These are phyloP conservation scores for Tricholoma terreum DNA, from an alignment of 768 basidiomycete species.

Conservation along the genomic window DNA sequence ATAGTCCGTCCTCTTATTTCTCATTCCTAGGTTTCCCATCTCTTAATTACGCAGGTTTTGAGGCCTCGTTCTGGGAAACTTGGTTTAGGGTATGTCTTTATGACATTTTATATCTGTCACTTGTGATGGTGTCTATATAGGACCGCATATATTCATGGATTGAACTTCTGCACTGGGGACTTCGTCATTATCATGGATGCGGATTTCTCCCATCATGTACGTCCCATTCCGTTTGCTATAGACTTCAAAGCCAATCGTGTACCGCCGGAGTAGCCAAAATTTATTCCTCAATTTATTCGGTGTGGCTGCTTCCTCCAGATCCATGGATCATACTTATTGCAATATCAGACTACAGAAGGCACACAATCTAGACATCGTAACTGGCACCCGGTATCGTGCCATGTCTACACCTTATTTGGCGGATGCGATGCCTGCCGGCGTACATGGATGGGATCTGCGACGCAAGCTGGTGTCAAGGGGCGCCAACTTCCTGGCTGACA, in stretches of 20 bases:
- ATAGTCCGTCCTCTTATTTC: constrained; percentile 46
- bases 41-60: constrained; percentile 48
- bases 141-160: constrained; percentile 89
- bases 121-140: constrained; percentile 36
- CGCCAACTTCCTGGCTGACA: constrained; percentile 87
- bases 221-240: constrained; percentile 21
- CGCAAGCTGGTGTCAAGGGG: constrained; percentile 86
- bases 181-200: constrained; percentile 98
- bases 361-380: constrained; percentile 91
- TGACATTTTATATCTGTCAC: not conserved
- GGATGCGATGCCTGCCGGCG: constrained; percentile 74
- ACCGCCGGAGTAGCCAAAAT: constrained; percentile 67
- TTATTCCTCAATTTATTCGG: constrained; percentile 91
- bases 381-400: constrained; percentile 83
- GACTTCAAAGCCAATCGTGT: not conserved
- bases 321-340: not conserved
- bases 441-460: constrained; percentile 91
- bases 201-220: constrained; percentile 91
- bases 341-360: constrained; percentile 67
- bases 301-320: constrained; percentile 26
- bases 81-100: constrained; percentile 68
- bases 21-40: not conserved
- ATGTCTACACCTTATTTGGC: constrained; percentile 52
- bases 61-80: constrained; percentile 89
- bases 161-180: constrained; percentile 86